Conservation (phyloP, 192 early-diverging fungal genomes). For the Podila clonocystis region DNA sequence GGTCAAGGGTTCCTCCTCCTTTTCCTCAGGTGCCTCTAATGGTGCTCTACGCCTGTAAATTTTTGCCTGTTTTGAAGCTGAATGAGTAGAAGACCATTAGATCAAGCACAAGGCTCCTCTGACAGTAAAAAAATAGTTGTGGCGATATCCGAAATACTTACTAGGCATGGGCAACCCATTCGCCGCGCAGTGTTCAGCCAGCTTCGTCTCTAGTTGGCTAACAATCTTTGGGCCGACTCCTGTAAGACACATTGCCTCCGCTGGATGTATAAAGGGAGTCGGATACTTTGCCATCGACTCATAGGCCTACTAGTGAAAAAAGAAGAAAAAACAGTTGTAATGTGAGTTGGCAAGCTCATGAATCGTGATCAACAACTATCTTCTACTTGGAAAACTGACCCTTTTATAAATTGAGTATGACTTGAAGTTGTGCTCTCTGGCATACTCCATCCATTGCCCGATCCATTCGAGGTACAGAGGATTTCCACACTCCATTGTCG, state of each 20-base stretch:
- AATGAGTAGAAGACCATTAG: background rate
- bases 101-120: background rate
- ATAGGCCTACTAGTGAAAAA: conserved; percentile 56
- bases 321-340: background rate
- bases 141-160: background rate
- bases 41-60: background rate
- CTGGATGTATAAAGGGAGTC: conserved; percentile 63
- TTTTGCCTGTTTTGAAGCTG: conserved; percentile 4
- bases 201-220: conserved; percentile 59
- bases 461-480: conserved; percentile 75
- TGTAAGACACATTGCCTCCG: conserved; percentile 64
- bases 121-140: background rate
- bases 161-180: conserved; percentile 55
- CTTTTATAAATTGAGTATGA: conserved; percentile 68
- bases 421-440: conserved; percentile 56
- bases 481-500: conserved; percentile 65
- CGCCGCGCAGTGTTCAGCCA: conserved; percentile 65
- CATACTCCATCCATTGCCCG: conserved; percentile 72
- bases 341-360: too few species aligned
- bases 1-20: conserved; percentile 15
- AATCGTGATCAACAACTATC: too few species aligned
- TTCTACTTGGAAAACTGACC: conserved; percentile 11
- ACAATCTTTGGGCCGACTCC: conserved; percentile 73
- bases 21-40: background rate
- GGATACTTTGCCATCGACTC: conserved; percentile 72